phyloP scores from a whole-genome alignment of 2,329 filamentous ascomycete genomes.

The Aspergillus fructus region DNA sequence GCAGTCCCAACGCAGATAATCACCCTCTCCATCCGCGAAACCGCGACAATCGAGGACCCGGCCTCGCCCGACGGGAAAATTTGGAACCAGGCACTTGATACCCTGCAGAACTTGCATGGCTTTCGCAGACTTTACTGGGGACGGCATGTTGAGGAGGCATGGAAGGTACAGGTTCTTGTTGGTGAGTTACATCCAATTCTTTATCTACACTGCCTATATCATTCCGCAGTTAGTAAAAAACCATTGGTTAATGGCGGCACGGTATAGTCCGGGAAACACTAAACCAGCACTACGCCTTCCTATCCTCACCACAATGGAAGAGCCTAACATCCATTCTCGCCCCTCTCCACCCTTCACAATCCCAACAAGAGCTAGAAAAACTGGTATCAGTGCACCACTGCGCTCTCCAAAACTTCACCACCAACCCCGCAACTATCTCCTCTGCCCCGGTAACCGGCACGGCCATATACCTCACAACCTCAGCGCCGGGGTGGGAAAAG shows the following conservation, averaged over 20 bases:
- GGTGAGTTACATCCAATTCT: conserved; percentile 11
- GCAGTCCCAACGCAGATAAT: conserved; percentile 21
- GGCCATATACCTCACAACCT: conserved; percentile 30
- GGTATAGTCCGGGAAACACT: conserved; percentile 19
- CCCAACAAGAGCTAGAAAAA: no score
- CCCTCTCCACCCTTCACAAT: conserved; percentile 17
- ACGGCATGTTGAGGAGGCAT: conserved; percentile 27
- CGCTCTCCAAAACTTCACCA: conserved; percentile 27
- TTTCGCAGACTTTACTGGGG: conserved; percentile 33
- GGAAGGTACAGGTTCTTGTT: conserved; percentile 32
- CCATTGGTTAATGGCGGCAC: no score
- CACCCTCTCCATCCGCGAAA: conserved; percentile 43
- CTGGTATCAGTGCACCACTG: conserved; percentile 15
- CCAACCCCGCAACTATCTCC: conserved; percentile 18
- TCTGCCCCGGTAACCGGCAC: conserved; percentile 30
- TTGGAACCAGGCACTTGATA: conserved; percentile 20
- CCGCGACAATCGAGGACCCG: conserved; percentile 54
- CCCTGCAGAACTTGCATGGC: conserved; percentile 20
- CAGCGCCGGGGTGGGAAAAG: conserved; percentile 21
- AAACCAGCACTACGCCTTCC: conserved; percentile 22
- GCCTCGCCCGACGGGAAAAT: conserved; percentile 40
- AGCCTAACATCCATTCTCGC: conserved; percentile 15
- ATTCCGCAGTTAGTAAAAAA: neutral
- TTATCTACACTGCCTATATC: neutral
- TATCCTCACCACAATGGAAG: conserved; percentile 23